These are phyloP conservation scores for Pseudomonodictys pantanalensis DNA, from an alignment of 495 filamentous ascomycete genomes.

Conservation along the genomic window DNA sequence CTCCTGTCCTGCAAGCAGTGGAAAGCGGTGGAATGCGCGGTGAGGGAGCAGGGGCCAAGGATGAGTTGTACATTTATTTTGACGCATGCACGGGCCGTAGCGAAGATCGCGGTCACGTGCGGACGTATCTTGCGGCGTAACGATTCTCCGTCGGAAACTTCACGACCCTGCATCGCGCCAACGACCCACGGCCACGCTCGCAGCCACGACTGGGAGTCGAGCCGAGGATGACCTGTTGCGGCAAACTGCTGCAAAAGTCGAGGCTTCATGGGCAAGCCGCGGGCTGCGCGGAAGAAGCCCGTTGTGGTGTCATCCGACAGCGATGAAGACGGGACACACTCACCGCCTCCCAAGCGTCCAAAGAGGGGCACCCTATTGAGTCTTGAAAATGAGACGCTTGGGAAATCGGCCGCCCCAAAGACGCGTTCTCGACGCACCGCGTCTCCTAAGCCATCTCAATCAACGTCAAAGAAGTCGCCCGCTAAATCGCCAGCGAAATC, in stretches of 20 bases:
- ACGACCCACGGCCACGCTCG: slow-evolving; percentile 4
- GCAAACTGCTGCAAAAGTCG: not conserved
- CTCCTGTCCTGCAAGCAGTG: too few species aligned
- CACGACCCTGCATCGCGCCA: slow-evolving; percentile 9
- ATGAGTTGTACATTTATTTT: too few species aligned
- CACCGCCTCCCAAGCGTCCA: slow-evolving; percentile 29
- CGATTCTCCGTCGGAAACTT: slow-evolving; percentile 2
- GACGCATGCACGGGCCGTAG: too few species aligned
- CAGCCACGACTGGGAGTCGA: slow-evolving; percentile 8
- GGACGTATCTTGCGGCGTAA: too few species aligned
- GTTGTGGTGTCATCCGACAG: slow-evolving; percentile 47
- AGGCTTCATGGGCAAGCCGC: slow-evolving; percentile 44
- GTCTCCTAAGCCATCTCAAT: not conserved
- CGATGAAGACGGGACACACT: slow-evolving; percentile 34
- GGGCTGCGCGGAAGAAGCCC: slow-evolving; percentile 49
- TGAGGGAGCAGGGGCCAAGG: slow-evolving; percentile 3
- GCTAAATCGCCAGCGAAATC: slow-evolving; percentile 19
- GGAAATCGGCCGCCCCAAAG: slow-evolving; percentile 6
- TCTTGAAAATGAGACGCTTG: slow-evolving; percentile 12
- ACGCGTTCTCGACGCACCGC: not conserved
- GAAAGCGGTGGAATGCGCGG: too few species aligned
- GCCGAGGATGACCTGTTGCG: slow-evolving; percentile 22
- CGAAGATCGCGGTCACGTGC: too few species aligned
- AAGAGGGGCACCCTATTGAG: slow-evolving; percentile 22
- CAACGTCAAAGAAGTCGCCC: slow-evolving; percentile 12